Evolutionary conservation across 2,329 filamentous ascomycete genomes (phyloP).

Genomic region (Alternaria sp.): DNA sequence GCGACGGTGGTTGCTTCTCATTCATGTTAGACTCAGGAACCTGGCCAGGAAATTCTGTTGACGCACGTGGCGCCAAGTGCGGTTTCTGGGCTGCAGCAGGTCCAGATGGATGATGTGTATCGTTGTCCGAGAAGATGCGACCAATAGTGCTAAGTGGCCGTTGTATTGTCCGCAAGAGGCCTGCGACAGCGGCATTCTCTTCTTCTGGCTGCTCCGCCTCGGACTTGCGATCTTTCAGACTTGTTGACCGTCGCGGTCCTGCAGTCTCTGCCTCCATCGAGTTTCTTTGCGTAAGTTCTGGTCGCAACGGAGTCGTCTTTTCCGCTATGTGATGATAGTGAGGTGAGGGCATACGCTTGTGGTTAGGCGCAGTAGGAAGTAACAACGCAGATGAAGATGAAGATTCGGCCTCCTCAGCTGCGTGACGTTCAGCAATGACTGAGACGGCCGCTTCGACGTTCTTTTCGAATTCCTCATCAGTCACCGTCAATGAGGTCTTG

Average conservation of each 20-base stretch:
- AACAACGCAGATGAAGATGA: slow-evolving; percentile 28
- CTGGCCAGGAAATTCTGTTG: slow-evolving; percentile 41
- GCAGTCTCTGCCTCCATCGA: slow-evolving; percentile 68
- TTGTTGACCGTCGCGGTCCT: slow-evolving; percentile 64
- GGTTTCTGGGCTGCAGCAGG: slow-evolving; percentile 61
- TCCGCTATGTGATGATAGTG: slow-evolving; percentile 56
- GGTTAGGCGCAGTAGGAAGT: slow-evolving; percentile 38
- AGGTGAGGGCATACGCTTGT: slow-evolving; percentile 54
- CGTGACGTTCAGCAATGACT: slow-evolving; percentile 89
- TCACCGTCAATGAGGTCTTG: slow-evolving; percentile 89
- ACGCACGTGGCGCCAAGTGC: slow-evolving; percentile 55
- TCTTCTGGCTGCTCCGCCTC: slow-evolving; percentile 66
- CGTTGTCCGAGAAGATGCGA: slow-evolving; percentile 86
- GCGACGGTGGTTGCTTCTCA: slow-evolving; percentile 29
- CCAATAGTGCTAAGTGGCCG: slow-evolving; percentile 90
- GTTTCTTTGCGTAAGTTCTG: slow-evolving; percentile 67
- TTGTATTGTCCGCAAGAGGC: slow-evolving; percentile 88
- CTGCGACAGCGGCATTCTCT: slow-evolving; percentile 77
- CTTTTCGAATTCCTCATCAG: slow-evolving; percentile 92
- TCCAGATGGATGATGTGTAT: slow-evolving; percentile 34
- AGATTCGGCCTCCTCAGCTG: slow-evolving; percentile 52
- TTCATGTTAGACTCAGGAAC: slow-evolving; percentile 6
- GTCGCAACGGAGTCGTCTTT: slow-evolving; percentile 60
- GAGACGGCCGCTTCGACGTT: slow-evolving; percentile 97
- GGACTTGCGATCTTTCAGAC: slow-evolving; percentile 54